Conservation (phyloP, 2,329 filamentous ascomycete genomes). For the Hypomyces rosellus region DNA sequence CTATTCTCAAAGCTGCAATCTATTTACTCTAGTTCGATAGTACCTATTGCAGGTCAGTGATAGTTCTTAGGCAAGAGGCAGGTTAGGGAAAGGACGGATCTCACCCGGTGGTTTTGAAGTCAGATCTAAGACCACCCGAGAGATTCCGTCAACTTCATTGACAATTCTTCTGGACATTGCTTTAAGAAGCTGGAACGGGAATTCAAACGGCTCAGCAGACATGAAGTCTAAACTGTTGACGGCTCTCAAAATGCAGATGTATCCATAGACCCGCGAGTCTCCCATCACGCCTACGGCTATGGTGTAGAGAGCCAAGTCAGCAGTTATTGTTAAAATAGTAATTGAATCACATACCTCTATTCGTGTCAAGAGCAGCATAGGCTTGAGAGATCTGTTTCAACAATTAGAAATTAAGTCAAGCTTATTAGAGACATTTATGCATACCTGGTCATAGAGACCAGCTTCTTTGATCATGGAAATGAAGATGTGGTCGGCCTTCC, state of each 20-base stretch:
- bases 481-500: slow-evolving; percentile 49
- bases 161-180: slow-evolving; percentile 58
- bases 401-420: slow-evolving; percentile 24
- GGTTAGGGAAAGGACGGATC: background rate
- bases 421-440: background rate
- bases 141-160: slow-evolving; percentile 62
- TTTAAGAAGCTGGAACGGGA: slow-evolving; percentile 59
- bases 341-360: slow-evolving; percentile 2
- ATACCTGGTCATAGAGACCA: background rate
- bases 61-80: slow-evolving; percentile 16
- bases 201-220: slow-evolving; percentile 65
- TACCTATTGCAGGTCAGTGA: background rate
- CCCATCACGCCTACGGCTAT: slow-evolving; percentile 30
- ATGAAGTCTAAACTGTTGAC: slow-evolving; percentile 50
- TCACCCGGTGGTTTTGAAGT: slow-evolving; percentile 20
- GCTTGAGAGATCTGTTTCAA: slow-evolving; percentile 46
- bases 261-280: slow-evolving; percentile 17
- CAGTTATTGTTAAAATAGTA: too few relatives aligned
- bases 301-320: background rate
- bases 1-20: background rate
- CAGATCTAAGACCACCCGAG: slow-evolving; percentile 60
- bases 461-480: background rate
- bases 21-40: background rate
- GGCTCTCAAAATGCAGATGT: slow-evolving; percentile 23
- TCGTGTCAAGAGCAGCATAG: slow-evolving; percentile 21